These are phyloP conservation scores for Camellia japonica DNA, from an alignment of 148 eudicot genomes.

Conservation along the genomic window DNA sequence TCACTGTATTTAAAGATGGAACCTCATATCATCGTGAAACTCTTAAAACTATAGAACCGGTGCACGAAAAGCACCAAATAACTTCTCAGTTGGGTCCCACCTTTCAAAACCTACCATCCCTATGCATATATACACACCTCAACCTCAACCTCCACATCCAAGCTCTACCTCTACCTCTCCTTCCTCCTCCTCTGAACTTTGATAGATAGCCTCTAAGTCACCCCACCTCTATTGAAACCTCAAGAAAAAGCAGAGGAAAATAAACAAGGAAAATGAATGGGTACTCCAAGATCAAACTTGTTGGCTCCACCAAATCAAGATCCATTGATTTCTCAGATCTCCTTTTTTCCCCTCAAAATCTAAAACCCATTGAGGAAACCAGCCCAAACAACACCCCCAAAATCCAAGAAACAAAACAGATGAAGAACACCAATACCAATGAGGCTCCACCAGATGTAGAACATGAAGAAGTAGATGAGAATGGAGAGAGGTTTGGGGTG, in stretches of 20 bases:
- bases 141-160: neutral
- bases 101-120: neutral
- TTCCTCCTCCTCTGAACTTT: neutral
- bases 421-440: neutral
- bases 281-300: slow-evolving; percentile 27
- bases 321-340: slow-evolving; percentile 35
- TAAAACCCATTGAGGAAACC: slow-evolving; percentile 12
- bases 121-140: neutral
- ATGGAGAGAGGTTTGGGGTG: slow-evolving; percentile 19
- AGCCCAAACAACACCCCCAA: slow-evolving; percentile 10
- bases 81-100: slow-evolving; percentile 5
- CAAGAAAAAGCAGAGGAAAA: neutral
- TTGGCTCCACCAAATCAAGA: slow-evolving; percentile 25
- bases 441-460: slow-evolving; percentile 4
- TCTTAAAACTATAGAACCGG: too few relatives aligned
- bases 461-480: slow-evolving; percentile 3
- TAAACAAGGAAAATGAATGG: slow-evolving; percentile 22
- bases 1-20: too few relatives aligned
- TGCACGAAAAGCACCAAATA: too few relatives aligned
- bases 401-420: slow-evolving; percentile 11
- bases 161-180: neutral
- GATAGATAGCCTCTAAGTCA: neutral
- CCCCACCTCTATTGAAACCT: neutral
- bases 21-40: too few relatives aligned
- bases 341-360: slow-evolving; percentile 5